Evolutionary conservation across 768 basidiomycete genomes (phyloP).

Genomic region (Podaxis sp.): DNA sequence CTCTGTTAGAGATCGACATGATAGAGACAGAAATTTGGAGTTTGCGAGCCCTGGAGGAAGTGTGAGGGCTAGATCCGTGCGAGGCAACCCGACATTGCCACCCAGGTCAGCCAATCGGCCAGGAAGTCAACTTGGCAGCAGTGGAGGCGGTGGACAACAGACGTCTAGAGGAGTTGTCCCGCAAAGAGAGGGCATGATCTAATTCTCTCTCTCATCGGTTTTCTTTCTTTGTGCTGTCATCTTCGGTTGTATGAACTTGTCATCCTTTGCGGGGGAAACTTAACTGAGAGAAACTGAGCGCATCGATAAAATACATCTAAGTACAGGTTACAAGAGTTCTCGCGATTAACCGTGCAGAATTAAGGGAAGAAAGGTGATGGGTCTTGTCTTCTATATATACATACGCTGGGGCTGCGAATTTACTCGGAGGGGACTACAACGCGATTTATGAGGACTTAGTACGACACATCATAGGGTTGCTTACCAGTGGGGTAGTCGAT

Average conservation of each 20-base stretch:
- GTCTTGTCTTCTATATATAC: no score
- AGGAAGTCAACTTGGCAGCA: constrained; percentile 46
- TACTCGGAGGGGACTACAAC: constrained; percentile 4
- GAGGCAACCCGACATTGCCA: constrained; percentile 39
- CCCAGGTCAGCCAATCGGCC: constrained; percentile 65
- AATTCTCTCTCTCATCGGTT: constrained; percentile 16
- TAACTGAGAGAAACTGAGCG: no score
- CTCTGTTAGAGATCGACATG: constrained; percentile 18
- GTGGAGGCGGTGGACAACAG: constrained; percentile 3
- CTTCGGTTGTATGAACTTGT: background rate
- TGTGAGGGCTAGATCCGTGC: constrained; percentile 41
- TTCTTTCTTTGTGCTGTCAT: background rate
- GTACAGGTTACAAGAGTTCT: no score
- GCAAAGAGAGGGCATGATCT: constrained; percentile 65
- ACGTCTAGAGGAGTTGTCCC: constrained; percentile 54
- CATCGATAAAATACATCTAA: no score
- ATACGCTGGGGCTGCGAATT: background rate
- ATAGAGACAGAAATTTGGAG: constrained; percentile 23
- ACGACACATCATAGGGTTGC: background rate
- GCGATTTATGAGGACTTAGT: background rate
- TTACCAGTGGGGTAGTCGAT: constrained; percentile 48
- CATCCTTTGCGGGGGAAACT: background rate
- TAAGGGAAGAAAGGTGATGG: no score
- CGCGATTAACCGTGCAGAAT: no score
- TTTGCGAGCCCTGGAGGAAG: constrained; percentile 34